Evolutionary conservation across 2,329 filamentous ascomycete species (phyloP), one percentile per base, ranked within the genome.

Genomic region (Trichophyton simii): DNA sequence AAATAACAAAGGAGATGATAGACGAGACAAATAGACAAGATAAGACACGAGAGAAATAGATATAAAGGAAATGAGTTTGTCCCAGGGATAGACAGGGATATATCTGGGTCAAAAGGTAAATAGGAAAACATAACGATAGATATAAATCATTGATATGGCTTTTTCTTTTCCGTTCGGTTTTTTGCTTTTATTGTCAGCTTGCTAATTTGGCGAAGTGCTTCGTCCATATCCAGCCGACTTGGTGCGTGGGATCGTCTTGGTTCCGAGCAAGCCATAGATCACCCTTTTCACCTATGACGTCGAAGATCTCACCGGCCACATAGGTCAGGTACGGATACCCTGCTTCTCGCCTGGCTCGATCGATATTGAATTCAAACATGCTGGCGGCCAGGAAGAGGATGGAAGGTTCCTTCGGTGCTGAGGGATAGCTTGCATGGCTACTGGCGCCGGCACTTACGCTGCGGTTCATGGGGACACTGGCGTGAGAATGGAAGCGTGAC

Each of bases 231-330:
- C 94, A 99, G 59, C 94, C 94, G 38, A 97, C 86, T 66, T 85
- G 82, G 66, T 87, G 83, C 9, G 79, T 80, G 1, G 84, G 78
- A 73, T 99, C 94, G 70, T 99, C 94, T 76, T 99, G 94, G 72
- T 99, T 99, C 74, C 90, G 90, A 60, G 94, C 94, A 62, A 99
- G 84, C 94, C 94, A 99, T 57, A 97, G 82, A 78, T 99, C 94
- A 65, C 94, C 94, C 73, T 96, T 96, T 74, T 96, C 91, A 34
- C 87, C 94, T 70, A 99, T 90, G 60, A 99, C 87, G 76, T 92
- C 88, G 69, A 92, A 92, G 65, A 92, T 89, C 83, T 99, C 94
- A 66, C 94, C 94, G 60, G 91, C 89, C 67, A 92, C 89, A 75
- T 99, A 99, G 52, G 91, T 94, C 64, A 99, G 79, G 72, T 99